Base-by-base conservation (phyloP, 2,329 filamentous ascomycete genomes). In the Colletotrichum gloeosporioides region DNA sequence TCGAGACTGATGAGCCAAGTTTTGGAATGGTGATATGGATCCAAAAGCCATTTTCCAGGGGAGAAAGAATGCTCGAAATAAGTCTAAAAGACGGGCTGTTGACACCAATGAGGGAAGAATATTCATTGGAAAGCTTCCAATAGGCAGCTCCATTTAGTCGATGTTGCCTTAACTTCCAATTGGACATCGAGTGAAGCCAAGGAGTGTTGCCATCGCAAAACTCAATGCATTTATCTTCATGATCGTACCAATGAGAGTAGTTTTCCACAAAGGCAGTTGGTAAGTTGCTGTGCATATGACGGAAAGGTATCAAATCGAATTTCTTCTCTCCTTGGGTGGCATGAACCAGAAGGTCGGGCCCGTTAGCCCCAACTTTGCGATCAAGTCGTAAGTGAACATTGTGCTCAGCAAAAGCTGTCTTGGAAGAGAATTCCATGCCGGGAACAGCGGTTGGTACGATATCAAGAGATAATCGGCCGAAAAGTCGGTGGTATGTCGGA, bases 171-270 rank as follows among this genome's bases (percentile, higher is more conserved):
- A 73, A 31, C 10, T 31, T 65, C 72, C 72, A 74, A 10, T 70
- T 34, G 1, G 39, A 64, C 3, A 67, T 2, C 0, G 73, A 77
- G 1, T 77, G 15, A 2, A 4, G 55, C 85, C 84, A 87, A 0
- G 82, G 80, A 1, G 76, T 65, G 0, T 44, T 13, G 0, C 78
- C 22, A 0, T 81, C 75, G 3, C 84, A 80, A 15, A 88, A 85
- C 32, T 87, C 82, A 6, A 88, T 55, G 0, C 31, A 66, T 0
- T 78, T 77, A 0, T 69, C 78, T 1, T 78, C 59, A 1, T 81
- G 5, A 27, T 87, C 78, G 61, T 88, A 85, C 89, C 90, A 92
- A 71, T 91, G 89, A 0, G 84, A 81, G 69, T 83, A 87, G 0
- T 85, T 77, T 2, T 85, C 61, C 2, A 88, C 77, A 8, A 91